Evolutionary conservation across 352 stramenopile genomes (phyloP).

Genomic region (Peronospora tabacina): DNA sequence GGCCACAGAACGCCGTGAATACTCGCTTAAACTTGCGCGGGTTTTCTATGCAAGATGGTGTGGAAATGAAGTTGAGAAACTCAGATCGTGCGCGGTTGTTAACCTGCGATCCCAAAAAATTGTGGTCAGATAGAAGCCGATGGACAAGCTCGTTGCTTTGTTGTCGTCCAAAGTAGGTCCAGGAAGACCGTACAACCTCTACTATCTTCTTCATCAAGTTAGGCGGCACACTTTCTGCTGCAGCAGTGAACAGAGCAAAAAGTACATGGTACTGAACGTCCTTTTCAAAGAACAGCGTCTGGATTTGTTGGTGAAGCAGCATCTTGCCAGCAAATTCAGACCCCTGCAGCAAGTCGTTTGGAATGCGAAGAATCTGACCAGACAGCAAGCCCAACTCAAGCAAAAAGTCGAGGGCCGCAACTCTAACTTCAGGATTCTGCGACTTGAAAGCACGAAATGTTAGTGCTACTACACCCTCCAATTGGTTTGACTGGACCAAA

Average conservation of each 20-base stretch:
- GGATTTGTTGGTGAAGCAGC: conserved; percentile 53
- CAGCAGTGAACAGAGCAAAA: conserved; percentile 59
- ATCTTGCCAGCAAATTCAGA: conserved; percentile 48
- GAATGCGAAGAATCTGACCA: conserved; percentile 60
- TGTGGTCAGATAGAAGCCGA: conserved; percentile 50
- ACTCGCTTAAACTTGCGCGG: conserved; percentile 75
- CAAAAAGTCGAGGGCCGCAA: conserved; percentile 50
- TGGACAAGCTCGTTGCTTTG: conserved; percentile 57
- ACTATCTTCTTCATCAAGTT: conserved; percentile 57
- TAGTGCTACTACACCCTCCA: conserved; percentile 51
- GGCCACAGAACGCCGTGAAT: conserved; percentile 65
- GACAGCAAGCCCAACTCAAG: conserved; percentile 63
- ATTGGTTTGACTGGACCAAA: conserved; percentile 59
- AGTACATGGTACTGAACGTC: conserved; percentile 68
- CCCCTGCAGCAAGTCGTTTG: conserved; percentile 35
- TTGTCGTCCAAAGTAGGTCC: conserved; percentile 55
- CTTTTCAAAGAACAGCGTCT: conserved; percentile 71
- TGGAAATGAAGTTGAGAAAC: conserved; percentile 53
- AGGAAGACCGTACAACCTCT: conserved; percentile 68
- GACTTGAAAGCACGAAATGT: conserved; percentile 55
- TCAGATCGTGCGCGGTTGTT: conserved; percentile 40
- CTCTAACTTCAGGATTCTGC: conserved; percentile 55
- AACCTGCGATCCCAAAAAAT: conserved; percentile 56
- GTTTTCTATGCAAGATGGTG: conserved; percentile 58
- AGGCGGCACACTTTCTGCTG: conserved; percentile 45